phyloP scores from a whole-genome alignment of 306 rosid genomes.

The Begonia fuchsioides region DNA sequence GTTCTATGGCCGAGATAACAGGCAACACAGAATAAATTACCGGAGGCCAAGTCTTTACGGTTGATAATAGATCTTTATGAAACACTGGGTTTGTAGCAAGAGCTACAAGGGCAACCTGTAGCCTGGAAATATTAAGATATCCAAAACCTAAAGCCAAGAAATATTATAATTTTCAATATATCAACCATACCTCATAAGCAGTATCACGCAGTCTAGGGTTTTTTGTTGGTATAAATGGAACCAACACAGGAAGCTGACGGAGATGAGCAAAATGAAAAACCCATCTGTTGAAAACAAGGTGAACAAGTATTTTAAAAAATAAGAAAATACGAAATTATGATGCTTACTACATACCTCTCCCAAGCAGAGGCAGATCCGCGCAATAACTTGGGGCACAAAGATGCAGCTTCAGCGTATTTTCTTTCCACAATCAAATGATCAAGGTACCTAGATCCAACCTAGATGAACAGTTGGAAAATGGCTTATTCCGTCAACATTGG shows the following conservation, averaged over 20 bases:
- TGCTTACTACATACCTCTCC: constrained; percentile 53
- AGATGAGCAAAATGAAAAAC: constrained; percentile 98
- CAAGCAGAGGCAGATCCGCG: constrained; percentile 86
- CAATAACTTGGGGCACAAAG: constrained; percentile 83
- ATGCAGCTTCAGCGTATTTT: constrained; percentile 87
- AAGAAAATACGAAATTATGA: constrained; percentile 1
- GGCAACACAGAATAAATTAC: constrained; percentile 69
- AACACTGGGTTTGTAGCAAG: constrained; percentile 73
- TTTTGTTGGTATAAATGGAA: constrained; percentile 76
- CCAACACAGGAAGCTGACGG: constrained; percentile 92
- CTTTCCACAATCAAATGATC: constrained; percentile 97
- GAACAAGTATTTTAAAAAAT: constrained; percentile 13
- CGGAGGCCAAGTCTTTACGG: constrained; percentile 78
- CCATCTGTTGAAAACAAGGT: constrained; percentile 49
- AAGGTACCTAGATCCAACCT: constrained; percentile 95
- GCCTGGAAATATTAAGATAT: constrained; percentile 15
- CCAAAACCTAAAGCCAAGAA: constrained; percentile 7
- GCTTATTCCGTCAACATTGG: too few species aligned
- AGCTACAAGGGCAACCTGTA: constrained; percentile 93
- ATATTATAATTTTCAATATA: background rate
- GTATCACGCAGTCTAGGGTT: constrained; percentile 81
- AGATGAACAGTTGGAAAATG: constrained; percentile 13
- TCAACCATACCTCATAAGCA: constrained; percentile 66
- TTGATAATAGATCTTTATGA: constrained; percentile 64
- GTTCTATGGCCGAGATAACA: constrained; percentile 90